Evolutionary conservation across 208 protist genomes (phyloP), one percentile per base, ranked within the genome.

Genomic region (Leishmania turanica): DNA sequence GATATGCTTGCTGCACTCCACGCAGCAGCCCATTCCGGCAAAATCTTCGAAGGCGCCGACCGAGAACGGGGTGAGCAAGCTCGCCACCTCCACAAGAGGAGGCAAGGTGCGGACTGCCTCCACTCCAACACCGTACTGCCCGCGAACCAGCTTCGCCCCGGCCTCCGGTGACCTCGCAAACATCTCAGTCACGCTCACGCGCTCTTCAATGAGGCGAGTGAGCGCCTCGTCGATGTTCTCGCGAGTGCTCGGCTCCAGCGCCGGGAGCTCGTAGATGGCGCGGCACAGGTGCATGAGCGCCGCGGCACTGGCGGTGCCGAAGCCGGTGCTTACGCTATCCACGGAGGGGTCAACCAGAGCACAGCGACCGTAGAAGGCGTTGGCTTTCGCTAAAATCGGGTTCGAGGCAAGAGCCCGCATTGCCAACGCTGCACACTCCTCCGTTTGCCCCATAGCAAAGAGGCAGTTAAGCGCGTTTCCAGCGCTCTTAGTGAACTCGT

Each of bases 381-480:
- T 95, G 2, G 91, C 92, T 82, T 97, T 97, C 6, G 92, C 92
- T 17, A 96, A 78, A 49, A 96, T 89, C 1, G 92, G 92, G 70
- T 97, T 96, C 0, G 82, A 62, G 7, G 45, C 75, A 2, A 96
- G 88, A 70, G 84, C 91, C 6, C 89, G 85, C 40, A 75, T 66
- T 8, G 92, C 91, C 27, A 96, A 34, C 21, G 78, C 73, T 2
- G 82, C 84, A 78, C 92, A 96, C 34, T 77, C 73, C 34, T 83
- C 81, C 37, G 85, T 87, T 17, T 88, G 77, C 3, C 84, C 80
- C 2, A 91, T 19, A 78, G 96, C 95, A 66, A 91, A 91, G 42
- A 97, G 76, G 75, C 92, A 96, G 31, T 92, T 97, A 45, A 96
- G 77, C 40, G 91, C 93, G 84, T 97, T 97, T 49, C 94, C 94